Conservation (phyloP, 2,329 filamentous ascomycete genomes). For the Diaporthe batatas region DNA sequence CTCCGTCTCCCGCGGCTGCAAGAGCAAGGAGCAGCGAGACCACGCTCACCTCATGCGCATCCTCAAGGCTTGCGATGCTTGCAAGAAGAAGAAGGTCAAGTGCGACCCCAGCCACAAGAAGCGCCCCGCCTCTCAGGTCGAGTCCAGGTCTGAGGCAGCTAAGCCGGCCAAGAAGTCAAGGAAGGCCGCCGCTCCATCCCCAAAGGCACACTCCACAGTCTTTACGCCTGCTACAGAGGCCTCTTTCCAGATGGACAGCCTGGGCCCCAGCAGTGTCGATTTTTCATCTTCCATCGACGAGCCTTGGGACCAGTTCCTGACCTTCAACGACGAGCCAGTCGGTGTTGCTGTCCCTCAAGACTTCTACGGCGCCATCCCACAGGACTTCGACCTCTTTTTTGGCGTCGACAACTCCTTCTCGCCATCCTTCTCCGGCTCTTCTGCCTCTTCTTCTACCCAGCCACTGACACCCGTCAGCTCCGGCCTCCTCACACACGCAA, state of each 20-base stretch:
- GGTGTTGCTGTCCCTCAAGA: conserved; percentile 28
- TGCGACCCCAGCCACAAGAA: conserved; percentile 73
- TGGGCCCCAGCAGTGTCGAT: conserved; percentile 20
- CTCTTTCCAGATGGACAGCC: conserved; percentile 42
- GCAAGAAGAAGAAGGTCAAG: conserved; percentile 73
- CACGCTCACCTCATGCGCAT: conserved; percentile 76
- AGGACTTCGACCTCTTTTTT: conserved; percentile 41
- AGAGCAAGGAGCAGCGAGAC: conserved; percentile 77
- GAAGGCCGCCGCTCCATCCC: conserved; percentile 43
- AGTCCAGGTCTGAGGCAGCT: conserved; percentile 45
- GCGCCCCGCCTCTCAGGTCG: conserved; percentile 54
- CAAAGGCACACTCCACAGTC: conserved; percentile 9
- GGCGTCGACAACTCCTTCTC: conserved; percentile 36
- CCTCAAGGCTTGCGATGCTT: conserved; percentile 75
- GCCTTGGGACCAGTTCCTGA: conserved; percentile 40
- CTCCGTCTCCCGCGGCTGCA: conserved; percentile 71
- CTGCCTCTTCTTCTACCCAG: conserved; percentile 39
- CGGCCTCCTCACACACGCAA: conserved; percentile 33
- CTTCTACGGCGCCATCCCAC: conserved; percentile 38
- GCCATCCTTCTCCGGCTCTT: conserved; percentile 34
- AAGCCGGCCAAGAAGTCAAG: conserved; percentile 60
- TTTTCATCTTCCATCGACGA: conserved; percentile 33
- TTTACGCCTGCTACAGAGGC: conserved; percentile 35
- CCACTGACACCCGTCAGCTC: conserved; percentile 40
- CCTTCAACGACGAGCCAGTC: conserved; percentile 37